These are phyloP conservation scores for Pseudocercospora cruenta DNA, from an alignment of 2,329 filamentous ascomycete species.

Conservation along the genomic window DNA sequence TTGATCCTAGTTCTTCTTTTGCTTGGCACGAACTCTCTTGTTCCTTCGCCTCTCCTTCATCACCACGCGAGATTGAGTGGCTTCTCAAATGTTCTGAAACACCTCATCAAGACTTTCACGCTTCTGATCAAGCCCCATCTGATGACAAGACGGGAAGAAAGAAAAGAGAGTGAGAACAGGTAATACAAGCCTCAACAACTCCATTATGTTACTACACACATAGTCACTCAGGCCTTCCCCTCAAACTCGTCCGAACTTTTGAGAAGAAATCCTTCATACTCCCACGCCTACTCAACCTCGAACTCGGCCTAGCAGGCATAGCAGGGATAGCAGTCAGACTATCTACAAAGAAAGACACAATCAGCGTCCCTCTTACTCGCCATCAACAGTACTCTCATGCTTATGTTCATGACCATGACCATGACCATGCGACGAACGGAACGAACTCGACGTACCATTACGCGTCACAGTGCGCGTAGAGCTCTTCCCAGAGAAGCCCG, in stretches of 20 bases:
- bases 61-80: too few species aligned
- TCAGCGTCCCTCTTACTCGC: background rate
- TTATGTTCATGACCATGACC: background rate
- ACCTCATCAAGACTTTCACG: background rate
- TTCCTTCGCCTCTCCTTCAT: background rate
- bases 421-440: conserved; percentile 4
- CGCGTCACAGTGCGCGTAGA: conserved; percentile 15
- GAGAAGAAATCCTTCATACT: conserved; percentile 4
- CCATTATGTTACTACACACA: background rate
- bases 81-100: background rate
- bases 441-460: conserved; percentile 15
- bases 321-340: background rate
- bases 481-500: conserved; percentile 6
- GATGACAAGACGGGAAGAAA: too few species aligned
- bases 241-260: background rate
- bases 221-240: background rate
- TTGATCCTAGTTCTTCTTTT: background rate
- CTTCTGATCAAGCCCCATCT: too few species aligned
- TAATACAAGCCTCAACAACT: background rate
- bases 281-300: background rate
- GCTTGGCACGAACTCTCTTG: background rate
- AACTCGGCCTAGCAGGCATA: background rate
- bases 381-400: background rate
- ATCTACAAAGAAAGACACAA: background rate
- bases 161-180: background rate